Percentiles rank a stretch among this genome's conserved stretches.
Evolutionary conservation across 2,329 filamentous ascomycete species (phyloP).

Genomic region (Karstenula rhodostoma): DNA sequence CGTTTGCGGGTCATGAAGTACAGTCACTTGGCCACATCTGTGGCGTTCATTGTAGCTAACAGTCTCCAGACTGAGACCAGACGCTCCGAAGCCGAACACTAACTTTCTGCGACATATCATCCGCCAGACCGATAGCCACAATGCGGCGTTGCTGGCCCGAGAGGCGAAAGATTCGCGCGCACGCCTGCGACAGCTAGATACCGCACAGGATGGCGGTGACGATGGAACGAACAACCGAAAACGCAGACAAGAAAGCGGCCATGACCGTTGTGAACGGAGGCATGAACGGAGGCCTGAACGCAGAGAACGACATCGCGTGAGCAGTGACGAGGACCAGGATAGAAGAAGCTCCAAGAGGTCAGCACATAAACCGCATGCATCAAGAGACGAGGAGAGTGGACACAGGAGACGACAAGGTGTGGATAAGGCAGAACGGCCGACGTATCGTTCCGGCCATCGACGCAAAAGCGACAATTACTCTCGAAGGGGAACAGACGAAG

Average conservation of each 20-base stretch:
- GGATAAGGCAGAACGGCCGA: conserved; percentile 20
- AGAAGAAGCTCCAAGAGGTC: conserved; percentile 12
- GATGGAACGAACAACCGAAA: conserved; percentile 17
- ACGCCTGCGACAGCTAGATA: conserved; percentile 64
- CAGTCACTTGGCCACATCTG: conserved; percentile 1
- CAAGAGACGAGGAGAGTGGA: neutral
- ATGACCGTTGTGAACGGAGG: conserved; percentile 26
- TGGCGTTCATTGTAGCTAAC: conserved; percentile 6
- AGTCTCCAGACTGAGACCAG: conserved; percentile 64
- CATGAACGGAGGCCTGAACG: conserved; percentile 17
- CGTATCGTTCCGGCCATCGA: conserved; percentile 26
- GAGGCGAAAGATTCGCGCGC: conserved; percentile 81
- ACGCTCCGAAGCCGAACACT: conserved; percentile 87
- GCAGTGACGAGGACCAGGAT: conserved; percentile 27
- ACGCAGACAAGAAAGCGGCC: conserved; percentile 25
- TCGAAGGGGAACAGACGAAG: conserved; percentile 21
- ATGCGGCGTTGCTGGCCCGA: conserved; percentile 82
- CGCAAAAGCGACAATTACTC: conserved; percentile 20
- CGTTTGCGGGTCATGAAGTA: conserved; percentile 4
- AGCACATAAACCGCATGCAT: conserved; percentile 13
- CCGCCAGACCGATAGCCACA: conserved; percentile 86
- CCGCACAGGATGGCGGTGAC: conserved; percentile 23
- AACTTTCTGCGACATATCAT: conserved; percentile 89
- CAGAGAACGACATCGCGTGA: conserved; percentile 26
- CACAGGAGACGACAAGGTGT: conserved; percentile 11